These are phyloP conservation scores for Metschnikowia santaceciliae DNA, from an alignment of 805 yeast species.

Conservation along the genomic window DNA sequence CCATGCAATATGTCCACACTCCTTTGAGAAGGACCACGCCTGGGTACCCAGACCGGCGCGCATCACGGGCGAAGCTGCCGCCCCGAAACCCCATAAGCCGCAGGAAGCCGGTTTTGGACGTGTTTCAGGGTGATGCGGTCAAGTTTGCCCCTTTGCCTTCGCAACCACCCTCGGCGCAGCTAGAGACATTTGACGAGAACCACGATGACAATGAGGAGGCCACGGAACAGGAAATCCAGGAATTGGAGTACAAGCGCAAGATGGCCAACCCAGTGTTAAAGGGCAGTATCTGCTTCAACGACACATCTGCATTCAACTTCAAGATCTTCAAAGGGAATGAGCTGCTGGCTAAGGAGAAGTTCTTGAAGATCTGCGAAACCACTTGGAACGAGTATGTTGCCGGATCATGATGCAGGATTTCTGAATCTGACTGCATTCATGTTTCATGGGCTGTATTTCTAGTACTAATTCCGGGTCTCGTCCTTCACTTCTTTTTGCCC, in stretches of 20 bases:
- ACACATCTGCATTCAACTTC: constrained; percentile 17
- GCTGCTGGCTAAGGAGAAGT: constrained; percentile 29
- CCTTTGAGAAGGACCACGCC: constrained; percentile 7
- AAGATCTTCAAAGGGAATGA: constrained; percentile 15
- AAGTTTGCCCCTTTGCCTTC: constrained; percentile 47
- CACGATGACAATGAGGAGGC: constrained; percentile 13
- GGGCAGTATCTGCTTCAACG: constrained; percentile 17
- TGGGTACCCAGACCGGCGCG: constrained; percentile 5
- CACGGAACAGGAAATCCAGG: constrained; percentile 14
- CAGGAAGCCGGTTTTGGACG: constrained; percentile 30
- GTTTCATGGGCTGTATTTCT: not conserved
- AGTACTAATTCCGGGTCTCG: not conserved
- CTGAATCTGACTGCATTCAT: not conserved
- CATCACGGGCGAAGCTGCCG: constrained; percentile 7
- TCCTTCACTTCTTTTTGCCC: not conserved
- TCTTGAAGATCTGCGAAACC: constrained; percentile 40
- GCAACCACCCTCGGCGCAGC: constrained; percentile 50
- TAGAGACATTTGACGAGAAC: constrained; percentile 11
- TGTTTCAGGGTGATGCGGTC: constrained; percentile 44
- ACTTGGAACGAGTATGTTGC: constrained; percentile 37
- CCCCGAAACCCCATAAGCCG: constrained; percentile 5
- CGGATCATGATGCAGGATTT: not conserved
- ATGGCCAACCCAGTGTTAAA: constrained; percentile 6
- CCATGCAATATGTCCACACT: constrained; percentile 10
- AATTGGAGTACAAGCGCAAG: constrained; percentile 13